Conservation (phyloP, 2,329 filamentous ascomycete genomes). For the Endoconidiophora polonica region DNA sequence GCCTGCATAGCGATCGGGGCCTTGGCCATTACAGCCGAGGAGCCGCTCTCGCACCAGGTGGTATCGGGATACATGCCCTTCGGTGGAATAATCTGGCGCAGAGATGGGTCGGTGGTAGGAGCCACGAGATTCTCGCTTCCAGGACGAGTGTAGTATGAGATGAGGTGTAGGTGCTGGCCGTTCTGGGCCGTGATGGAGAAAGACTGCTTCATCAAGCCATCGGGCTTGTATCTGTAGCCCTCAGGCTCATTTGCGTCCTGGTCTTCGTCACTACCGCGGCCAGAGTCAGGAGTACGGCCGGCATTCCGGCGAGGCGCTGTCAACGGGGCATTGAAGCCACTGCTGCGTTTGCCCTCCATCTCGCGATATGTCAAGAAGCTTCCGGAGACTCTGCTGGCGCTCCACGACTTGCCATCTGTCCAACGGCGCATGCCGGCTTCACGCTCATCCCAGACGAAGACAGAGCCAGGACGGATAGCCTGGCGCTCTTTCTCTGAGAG, state of each 20-base stretch:
- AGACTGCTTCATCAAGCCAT: conserved; percentile 97
- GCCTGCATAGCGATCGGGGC: conserved; percentile 44
- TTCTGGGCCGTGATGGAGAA: conserved; percentile 94
- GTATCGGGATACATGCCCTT: conserved; percentile 98
- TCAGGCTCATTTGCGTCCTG: conserved; percentile 73
- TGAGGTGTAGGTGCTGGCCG: conserved; percentile 83
- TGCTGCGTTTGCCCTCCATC: conserved; percentile 95
- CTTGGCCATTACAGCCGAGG: conserved; percentile 64
- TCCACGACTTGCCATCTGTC: conserved; percentile 99
- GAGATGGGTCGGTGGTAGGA: conserved; percentile 61
- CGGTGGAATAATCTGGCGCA: conserved; percentile 68
- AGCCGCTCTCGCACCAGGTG: conserved; percentile 70
- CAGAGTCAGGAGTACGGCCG: conserved; percentile 71
- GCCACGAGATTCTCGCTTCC: conserved; percentile 58
- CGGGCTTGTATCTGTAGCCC: conserved; percentile 86
- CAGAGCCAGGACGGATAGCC: conserved; percentile 87
- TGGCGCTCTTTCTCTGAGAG: conserved; percentile 94
- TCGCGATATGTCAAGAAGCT: conserved; percentile 96
- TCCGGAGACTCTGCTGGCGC: conserved; percentile 87
- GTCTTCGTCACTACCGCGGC: conserved; percentile 67
- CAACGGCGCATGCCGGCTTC: conserved; percentile 96
- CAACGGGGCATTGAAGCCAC: conserved; percentile 41
- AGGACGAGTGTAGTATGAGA: conserved; percentile 84
- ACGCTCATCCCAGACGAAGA: conserved; percentile 99
- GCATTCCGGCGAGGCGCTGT: conserved; percentile 32